These are phyloP conservation scores for Alternaria ethzedia DNA, from an alignment of 2,329 filamentous ascomycete genomes.

Conservation along the genomic window DNA sequence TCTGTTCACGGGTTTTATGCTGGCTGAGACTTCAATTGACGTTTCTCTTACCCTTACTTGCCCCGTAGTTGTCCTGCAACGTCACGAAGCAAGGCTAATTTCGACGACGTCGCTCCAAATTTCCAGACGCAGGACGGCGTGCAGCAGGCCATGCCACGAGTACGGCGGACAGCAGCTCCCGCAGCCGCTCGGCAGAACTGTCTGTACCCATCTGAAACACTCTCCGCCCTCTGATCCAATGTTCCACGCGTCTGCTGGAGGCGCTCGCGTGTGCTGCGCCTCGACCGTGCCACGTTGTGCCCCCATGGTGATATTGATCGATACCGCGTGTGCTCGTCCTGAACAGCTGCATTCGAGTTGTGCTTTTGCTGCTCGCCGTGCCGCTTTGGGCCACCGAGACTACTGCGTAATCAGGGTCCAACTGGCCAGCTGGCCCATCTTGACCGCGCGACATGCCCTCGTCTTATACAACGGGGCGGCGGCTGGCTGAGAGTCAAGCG, in stretches of 20 bases:
- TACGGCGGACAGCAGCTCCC: constrained; percentile 24
- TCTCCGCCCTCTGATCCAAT: constrained; percentile 27
- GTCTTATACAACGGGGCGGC: not conserved
- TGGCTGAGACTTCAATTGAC: not conserved
- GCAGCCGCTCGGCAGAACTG: constrained; percentile 23
- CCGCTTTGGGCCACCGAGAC: not conserved
- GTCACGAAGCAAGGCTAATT: not conserved
- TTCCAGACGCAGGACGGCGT: constrained; percentile 18
- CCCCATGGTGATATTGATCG: constrained; percentile 21
- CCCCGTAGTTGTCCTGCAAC: not conserved
- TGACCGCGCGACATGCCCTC: not conserved
- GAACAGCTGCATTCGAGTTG: constrained; percentile 6
- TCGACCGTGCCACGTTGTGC: constrained; percentile 29
- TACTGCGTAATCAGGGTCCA: not conserved
- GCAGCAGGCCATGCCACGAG: constrained; percentile 17
- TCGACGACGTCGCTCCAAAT: constrained; percentile 3
- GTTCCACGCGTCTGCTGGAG: constrained; percentile 41
- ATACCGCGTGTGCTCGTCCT: constrained; percentile 9
- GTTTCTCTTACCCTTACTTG: not conserved
- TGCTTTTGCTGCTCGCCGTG: not conserved
- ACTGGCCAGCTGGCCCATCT: not conserved
- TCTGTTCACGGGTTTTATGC: not conserved
- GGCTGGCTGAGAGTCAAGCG: not conserved
- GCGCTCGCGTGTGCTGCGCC: constrained; percentile 38
- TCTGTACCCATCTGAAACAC: constrained; percentile 43